Conservation (phyloP, 345 rosid genomes). For the Eutrema japonicum region DNA sequence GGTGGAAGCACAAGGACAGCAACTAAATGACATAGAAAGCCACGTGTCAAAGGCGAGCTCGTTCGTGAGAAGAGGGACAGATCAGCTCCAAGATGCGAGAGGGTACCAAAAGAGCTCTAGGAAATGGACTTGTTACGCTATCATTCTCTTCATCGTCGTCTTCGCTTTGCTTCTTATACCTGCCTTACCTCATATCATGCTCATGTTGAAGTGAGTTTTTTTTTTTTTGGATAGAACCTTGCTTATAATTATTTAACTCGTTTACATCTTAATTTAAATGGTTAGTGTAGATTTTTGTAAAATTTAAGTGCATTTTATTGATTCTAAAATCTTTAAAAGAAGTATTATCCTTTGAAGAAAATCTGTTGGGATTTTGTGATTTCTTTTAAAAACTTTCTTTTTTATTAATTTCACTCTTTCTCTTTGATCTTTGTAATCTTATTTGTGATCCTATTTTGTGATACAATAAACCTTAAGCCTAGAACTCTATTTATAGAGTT, state of each 20-base stretch:
- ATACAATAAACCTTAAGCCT: too few species aligned
- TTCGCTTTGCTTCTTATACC: slow-evolving; percentile 57
- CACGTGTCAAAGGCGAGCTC: slow-evolving; percentile 83
- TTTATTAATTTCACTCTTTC: too few species aligned
- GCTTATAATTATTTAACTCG: not conserved
- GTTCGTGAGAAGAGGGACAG: slow-evolving; percentile 76
- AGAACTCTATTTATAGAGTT: too few species aligned
- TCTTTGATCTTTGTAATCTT: too few species aligned
- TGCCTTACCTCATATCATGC: slow-evolving; percentile 45
- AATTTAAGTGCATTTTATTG: not conserved
- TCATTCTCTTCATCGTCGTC: slow-evolving; percentile 52
- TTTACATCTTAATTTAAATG: slow-evolving; percentile 1
- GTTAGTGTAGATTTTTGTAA: slow-evolving; percentile 13
- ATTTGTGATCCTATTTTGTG: too few species aligned
- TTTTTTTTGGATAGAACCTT: slow-evolving; percentile 15
- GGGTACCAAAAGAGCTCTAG: slow-evolving; percentile 78
- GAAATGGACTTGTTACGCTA: slow-evolving; percentile 73
- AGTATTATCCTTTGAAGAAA: not conserved
- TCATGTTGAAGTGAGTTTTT: slow-evolving; percentile 30
- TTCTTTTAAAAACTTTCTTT: too few species aligned
- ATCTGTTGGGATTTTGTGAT: too few species aligned
- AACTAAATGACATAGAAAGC: slow-evolving; percentile 79
- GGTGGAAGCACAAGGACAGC: slow-evolving; percentile 86
- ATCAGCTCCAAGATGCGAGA: slow-evolving; percentile 67
- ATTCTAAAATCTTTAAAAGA: not conserved